Evolutionary conservation across 371 early-diverging fungal species (phyloP).

Genomic region (Smittium culicis): DNA sequence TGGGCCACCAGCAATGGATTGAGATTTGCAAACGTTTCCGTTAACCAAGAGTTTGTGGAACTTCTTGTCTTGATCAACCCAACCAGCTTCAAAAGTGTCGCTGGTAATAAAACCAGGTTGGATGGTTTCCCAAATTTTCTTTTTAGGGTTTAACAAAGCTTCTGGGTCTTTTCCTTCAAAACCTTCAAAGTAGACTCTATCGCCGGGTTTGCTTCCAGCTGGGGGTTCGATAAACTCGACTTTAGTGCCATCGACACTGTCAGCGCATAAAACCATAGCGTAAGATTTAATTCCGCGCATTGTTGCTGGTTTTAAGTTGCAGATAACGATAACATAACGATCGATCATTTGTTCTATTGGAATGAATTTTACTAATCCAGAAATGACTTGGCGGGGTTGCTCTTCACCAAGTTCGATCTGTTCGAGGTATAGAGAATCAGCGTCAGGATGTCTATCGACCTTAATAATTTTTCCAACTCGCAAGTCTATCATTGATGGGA

Average conservation of each 20-base stretch:
- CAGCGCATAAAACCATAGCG: constrained; percentile 89
- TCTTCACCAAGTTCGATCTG: constrained; percentile 82
- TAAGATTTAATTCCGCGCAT: constrained; percentile 91
- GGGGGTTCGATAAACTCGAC: constrained; percentile 87
- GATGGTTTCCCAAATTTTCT: constrained; percentile 91
- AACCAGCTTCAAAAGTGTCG: constrained; percentile 60
- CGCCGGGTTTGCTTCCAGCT: constrained; percentile 73
- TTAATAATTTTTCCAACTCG: constrained; percentile 78
- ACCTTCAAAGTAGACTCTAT: constrained; percentile 78
- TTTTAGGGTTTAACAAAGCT: constrained; percentile 85
- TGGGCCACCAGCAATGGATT: constrained; percentile 48
- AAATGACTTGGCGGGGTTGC: constrained; percentile 74
- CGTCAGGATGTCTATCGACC: constrained; percentile 79
- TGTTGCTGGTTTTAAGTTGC: constrained; percentile 88
- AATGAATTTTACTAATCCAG: constrained; percentile 85
- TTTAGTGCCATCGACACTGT: constrained; percentile 57
- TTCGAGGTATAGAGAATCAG: constrained; percentile 89
- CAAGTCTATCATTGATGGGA: constrained; percentile 77
- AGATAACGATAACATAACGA: constrained; percentile 48
- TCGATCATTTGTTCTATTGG: constrained; percentile 71
- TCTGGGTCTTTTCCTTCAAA: constrained; percentile 69
- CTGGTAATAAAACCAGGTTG: constrained; percentile 84
- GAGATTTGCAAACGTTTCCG: constrained; percentile 31
- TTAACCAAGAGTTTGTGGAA: constrained; percentile 38
- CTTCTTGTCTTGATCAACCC: constrained; percentile 45